phyloP scores from a whole-genome alignment of 2,329 filamentous ascomycete genomes.

The Pseudopyricularia cyperi region DNA sequence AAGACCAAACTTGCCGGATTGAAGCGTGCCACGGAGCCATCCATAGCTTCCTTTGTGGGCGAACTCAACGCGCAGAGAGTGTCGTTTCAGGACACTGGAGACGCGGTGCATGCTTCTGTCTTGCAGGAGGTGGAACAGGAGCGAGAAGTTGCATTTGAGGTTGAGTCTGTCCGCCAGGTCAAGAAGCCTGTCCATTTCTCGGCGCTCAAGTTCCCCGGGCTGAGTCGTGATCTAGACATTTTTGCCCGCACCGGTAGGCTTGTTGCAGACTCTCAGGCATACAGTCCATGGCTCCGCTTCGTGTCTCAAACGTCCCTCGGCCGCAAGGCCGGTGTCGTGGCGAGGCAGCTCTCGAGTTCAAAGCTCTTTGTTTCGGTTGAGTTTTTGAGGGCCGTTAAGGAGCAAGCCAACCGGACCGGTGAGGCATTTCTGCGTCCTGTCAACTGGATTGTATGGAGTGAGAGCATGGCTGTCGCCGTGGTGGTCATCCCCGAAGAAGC shows the following conservation, averaged over 20 bases:
- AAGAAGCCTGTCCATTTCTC: conserved; percentile 29
- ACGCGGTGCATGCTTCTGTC: conserved; percentile 31
- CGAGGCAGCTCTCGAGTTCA: not conserved
- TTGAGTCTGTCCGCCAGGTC: conserved; percentile 42
- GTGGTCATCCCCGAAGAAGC: conserved; percentile 52
- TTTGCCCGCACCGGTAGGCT: conserved; percentile 33
- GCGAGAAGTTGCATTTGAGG: conserved; percentile 43
- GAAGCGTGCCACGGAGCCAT: conserved; percentile 10
- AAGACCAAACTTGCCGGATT: conserved; percentile 3
- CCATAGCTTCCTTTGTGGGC: conserved; percentile 13
- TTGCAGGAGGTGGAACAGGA: conserved; percentile 49
- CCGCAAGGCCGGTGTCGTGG: conserved; percentile 16
- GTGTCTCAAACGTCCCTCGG: conserved; percentile 22
- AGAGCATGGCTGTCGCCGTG: conserved; percentile 30
- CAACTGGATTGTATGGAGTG: conserved; percentile 49
- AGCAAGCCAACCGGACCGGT: conserved; percentile 4
- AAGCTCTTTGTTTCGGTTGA: conserved; percentile 15
- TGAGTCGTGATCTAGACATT: conserved; percentile 30
- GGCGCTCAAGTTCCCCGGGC: conserved; percentile 26
- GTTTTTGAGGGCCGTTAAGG: conserved; percentile 9
- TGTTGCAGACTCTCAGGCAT: conserved; percentile 19
- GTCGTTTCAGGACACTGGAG: conserved; percentile 21
- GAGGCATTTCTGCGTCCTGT: conserved; percentile 28
- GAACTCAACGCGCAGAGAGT: conserved; percentile 19
- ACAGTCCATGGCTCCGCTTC: conserved; percentile 26